These are phyloP conservation scores for Tuber borchii DNA, from an alignment of 495 filamentous ascomycete genomes.

Conservation along the genomic window DNA sequence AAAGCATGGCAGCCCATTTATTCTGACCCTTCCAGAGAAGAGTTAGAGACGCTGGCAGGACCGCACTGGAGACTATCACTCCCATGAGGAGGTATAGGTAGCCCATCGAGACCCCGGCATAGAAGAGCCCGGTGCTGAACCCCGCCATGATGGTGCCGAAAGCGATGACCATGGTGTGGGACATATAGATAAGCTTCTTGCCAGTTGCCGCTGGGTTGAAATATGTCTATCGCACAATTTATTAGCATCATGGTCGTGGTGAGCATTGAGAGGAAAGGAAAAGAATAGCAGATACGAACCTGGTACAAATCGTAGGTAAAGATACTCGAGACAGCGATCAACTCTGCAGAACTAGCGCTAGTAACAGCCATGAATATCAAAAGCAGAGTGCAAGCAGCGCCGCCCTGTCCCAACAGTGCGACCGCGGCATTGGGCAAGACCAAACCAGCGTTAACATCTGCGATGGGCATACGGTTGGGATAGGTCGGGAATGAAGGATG, in stretches of 20 bases:
- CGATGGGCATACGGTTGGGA: slow-evolving; percentile 62
- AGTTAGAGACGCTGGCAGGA: slow-evolving; percentile 74
- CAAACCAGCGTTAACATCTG: slow-evolving; percentile 77
- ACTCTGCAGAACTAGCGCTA: slow-evolving; percentile 76
- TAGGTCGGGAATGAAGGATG: slow-evolving; percentile 67
- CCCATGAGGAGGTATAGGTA: slow-evolving; percentile 83
- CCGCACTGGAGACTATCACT: slow-evolving; percentile 78
- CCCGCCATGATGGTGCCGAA: slow-evolving; percentile 80
- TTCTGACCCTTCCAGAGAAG: slow-evolving; percentile 80
- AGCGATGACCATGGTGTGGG: slow-evolving; percentile 64
- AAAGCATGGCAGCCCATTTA: slow-evolving; percentile 66
- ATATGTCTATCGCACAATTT: slow-evolving; percentile 45
- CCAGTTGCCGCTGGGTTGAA: slow-evolving; percentile 61
- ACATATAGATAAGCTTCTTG: slow-evolving; percentile 76
- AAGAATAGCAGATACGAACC: slow-evolving; percentile 43
- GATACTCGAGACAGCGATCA: slow-evolving; percentile 90
- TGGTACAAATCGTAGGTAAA: slow-evolving; percentile 91
- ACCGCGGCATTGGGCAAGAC: slow-evolving; percentile 85
- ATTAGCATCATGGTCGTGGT: neutral
- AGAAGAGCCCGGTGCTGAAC: slow-evolving; percentile 76
- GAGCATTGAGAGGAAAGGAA: neutral
- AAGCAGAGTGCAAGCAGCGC: slow-evolving; percentile 73
- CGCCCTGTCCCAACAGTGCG: slow-evolving; percentile 80
- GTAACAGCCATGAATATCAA: slow-evolving; percentile 97
- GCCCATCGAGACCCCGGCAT: slow-evolving; percentile 53